Percentiles rank a stretch among this genome's conserved stretches.
Evolutionary conservation across 208 protist genomes (phyloP).

Genomic region (Herpetomonas tarakana): DNA sequence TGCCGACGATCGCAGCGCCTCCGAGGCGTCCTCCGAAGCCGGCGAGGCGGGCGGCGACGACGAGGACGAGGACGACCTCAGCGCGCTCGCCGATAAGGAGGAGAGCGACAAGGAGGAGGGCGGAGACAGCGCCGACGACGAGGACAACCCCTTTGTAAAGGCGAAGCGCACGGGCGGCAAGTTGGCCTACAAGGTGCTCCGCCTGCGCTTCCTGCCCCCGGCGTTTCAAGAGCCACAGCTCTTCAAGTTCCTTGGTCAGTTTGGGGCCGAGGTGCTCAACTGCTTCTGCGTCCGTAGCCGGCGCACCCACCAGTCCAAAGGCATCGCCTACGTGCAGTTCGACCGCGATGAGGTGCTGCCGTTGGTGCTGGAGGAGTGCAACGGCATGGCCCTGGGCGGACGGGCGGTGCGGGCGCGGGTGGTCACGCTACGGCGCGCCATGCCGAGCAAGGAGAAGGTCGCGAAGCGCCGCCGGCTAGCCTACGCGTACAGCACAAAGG

Average conservation of each 20-base stretch:
- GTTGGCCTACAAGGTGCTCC: constrained; percentile 60
- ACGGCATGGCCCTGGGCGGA: constrained; percentile 83
- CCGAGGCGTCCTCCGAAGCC: background rate
- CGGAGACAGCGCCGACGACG: constrained; percentile 15
- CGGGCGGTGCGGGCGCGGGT: constrained; percentile 55
- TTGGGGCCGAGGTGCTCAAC: constrained; percentile 78
- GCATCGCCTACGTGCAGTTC: constrained; percentile 88
- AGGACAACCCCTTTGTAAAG: constrained; percentile 37
- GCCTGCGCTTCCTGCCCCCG: constrained; percentile 75
- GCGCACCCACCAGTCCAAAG: constrained; percentile 81
- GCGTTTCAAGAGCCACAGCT: constrained; percentile 88
- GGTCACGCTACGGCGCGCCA: constrained; percentile 63
- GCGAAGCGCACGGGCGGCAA: constrained; percentile 25
- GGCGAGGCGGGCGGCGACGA: constrained; percentile 4
- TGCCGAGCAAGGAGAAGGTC: constrained; percentile 70
- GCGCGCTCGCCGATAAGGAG: constrained; percentile 19
- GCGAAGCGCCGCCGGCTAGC: constrained; percentile 49
- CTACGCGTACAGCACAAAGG: constrained; percentile 64
- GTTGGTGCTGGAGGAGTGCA: constrained; percentile 77
- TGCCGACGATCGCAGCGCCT: constrained; percentile 10
- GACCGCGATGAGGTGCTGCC: constrained; percentile 62
- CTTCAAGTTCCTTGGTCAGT: constrained; percentile 86
- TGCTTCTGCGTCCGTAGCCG: constrained; percentile 88
- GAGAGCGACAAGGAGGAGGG: constrained; percentile 14
- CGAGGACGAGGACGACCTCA: constrained; percentile 24